Evolutionary conservation across 306 rosid species (phyloP), one percentile per base, ranked within the genome.

Genomic region (Dalbergia cochinchinensis): DNA sequence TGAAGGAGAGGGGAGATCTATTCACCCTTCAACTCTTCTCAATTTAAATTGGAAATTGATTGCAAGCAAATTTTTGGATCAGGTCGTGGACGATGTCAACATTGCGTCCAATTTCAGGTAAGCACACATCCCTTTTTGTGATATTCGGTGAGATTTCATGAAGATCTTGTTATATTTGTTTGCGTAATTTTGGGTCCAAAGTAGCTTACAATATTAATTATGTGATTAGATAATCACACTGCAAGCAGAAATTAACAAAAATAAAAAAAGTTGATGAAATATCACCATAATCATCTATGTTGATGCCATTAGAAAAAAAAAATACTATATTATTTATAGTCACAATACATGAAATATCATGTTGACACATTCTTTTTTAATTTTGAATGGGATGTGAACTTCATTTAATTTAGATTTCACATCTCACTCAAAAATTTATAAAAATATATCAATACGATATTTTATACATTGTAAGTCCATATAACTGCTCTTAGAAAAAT

Each of bases 91-190:
- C 41, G 6, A 63, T 83, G 87, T 87, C 86, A 78, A 81, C 84
- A 69, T 87, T 81, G 87, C 90, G 87, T 86, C 87, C 62, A 81
- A 69, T 67, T 86, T 86, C 73, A 73, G 84, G 85, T 33, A 86
- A 78, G 78, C 66, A 78, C 39, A 59, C 80, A 66, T 39, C 73
- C 45, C 78, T 81, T 84, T 63, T 63, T 73, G 82, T 83, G 66
- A 86, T 77, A 63, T 83, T 86, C 39, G 87, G 79, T 83, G 81
- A 19, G 87, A 83, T 87, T 81, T 78, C 77, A 34, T 81, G 11
- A 20, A 87, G 90, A 87, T 87, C 15, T 81, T 81, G 77, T 65
- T 55, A 50, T 19, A 37, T 70, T 78, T 84, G 78, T 78, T 83
- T 80, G 86, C 80, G 78, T 87, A 78, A 87, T 58, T 81, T 74